Evolutionary conservation across 306 rosid species (phyloP), one percentile per base, ranked within the genome.

Genomic region (Arachis stenosperma): DNA sequence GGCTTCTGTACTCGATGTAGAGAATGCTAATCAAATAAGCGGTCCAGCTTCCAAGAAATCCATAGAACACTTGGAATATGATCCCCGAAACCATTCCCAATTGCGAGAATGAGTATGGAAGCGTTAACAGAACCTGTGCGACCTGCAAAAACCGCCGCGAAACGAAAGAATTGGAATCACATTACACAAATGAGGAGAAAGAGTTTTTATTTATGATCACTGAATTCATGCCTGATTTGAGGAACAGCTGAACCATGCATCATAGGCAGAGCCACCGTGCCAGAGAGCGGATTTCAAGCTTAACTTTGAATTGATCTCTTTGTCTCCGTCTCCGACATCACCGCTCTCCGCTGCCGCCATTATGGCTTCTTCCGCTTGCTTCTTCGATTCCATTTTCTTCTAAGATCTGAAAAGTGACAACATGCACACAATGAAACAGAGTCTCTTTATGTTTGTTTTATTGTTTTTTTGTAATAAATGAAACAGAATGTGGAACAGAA

Each of bases 231-330:
- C 97, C 90, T 91, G 97, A 70, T 89, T 91, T 52, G 97, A 91
- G 33, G 97, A 96, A 56, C 97, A 91, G 69, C 91, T 89, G 81
- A 91, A 91, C 97, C 97, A 91, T 13, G 97, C 97, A 74, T 91
- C 97, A 65, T 91, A 89, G 54, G 83, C 90, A 69, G 97, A 91
- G 6, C 97, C 97, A 30, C 97, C 97, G 64, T 91, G 91, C 97
- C 97, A 91, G 73, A 91, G 85, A 40, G 81, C 0, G 82, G 40
- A 87, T 60, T 78, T 86, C 12, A 89, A 29, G 86, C 82, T 83
- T 6, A 87, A 81, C 50, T 48, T 69, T 36, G 88, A 62, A 7
- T 40, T 51, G 2, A 81, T 86, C 71, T 44, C 54, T 47, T 74
- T 80, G 65, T 84, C 90, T 68, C 81, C 92, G 61, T 84, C 92